Percentiles rank a stretch among this genome's conserved stretches.
phyloP scores from a whole-genome alignment of 768 basidiomycete species.

The Agrocybe pediades region DNA sequence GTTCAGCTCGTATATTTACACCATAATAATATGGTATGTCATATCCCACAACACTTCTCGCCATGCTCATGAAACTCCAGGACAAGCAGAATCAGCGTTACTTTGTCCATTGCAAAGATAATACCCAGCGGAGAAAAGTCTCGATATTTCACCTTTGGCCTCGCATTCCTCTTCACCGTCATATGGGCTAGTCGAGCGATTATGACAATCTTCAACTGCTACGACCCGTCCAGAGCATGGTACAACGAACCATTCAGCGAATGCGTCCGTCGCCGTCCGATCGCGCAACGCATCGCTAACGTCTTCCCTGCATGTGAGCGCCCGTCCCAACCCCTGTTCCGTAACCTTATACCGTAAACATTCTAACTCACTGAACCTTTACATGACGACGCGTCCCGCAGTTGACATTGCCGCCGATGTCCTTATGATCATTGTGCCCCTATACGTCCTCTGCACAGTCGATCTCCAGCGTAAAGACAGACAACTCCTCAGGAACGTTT shows the following conservation, averaged over 20 bases:
- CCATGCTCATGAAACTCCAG: constrained; percentile 2
- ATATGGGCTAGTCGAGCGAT: constrained; percentile 8
- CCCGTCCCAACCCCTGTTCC: neutral
- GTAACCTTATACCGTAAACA: neutral
- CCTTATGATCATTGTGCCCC: neutral
- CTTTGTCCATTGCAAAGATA: constrained; percentile 16
- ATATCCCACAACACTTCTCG: neutral
- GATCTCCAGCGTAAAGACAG: neutral
- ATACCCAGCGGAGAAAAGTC: constrained; percentile 7
- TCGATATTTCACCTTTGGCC: constrained; percentile 8
- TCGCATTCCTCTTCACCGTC: constrained; percentile 9
- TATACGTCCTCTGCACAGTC: neutral
- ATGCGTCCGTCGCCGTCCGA: constrained; percentile 1
- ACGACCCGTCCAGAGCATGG: neutral
- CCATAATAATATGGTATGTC: constrained; percentile 12
- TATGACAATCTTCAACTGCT: constrained; percentile 8
- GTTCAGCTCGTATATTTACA: constrained; percentile 11
- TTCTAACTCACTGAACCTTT: neutral
- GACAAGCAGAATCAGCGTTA: constrained; percentile 13
- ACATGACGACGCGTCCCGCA: too few species aligned
- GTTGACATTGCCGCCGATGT: neutral
- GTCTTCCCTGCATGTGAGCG: neutral
- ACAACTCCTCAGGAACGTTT: neutral
- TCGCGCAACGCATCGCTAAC: neutral
- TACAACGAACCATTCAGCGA: neutral